Conservation (phyloP, 2,329 filamentous ascomycete species). For the Clarireedia sp. region DNA sequence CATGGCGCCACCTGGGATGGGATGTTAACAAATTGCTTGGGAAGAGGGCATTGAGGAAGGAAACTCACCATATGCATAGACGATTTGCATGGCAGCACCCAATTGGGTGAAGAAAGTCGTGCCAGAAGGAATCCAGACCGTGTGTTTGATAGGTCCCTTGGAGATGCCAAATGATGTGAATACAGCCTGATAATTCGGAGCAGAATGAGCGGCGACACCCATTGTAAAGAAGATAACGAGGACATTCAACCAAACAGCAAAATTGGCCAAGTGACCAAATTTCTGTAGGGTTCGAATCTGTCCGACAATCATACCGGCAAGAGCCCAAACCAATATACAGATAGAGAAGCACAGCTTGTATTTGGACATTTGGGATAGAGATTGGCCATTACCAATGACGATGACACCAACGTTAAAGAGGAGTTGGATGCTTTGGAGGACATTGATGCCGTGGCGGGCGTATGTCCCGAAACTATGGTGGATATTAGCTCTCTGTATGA, state of each 20-base stretch:
- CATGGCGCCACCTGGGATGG: constrained; percentile 36
- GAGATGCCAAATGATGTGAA: constrained; percentile 19
- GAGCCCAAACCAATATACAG: constrained; percentile 43
- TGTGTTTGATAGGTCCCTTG: constrained; percentile 27
- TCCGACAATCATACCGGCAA: constrained; percentile 43
- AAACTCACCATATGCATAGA: constrained; percentile 40
- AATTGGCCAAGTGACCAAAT: constrained; percentile 48
- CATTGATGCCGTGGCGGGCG: constrained; percentile 40
- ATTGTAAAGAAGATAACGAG: constrained; percentile 46
- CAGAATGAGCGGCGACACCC: constrained; percentile 40
- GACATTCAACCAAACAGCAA: constrained; percentile 50
- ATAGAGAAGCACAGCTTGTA: constrained; percentile 42
- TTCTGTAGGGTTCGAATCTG: constrained; percentile 48
- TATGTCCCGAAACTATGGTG: constrained; percentile 31
- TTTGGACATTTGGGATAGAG: constrained; percentile 44
- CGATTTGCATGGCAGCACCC: constrained; percentile 42
- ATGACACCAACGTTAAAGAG: constrained; percentile 44
- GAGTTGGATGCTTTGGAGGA: constrained; percentile 39
- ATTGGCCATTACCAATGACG: constrained; percentile 44
- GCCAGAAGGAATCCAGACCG: constrained; percentile 34
- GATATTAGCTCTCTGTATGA: background rate
- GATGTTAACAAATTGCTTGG: background rate
- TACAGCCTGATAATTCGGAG: constrained; percentile 37
- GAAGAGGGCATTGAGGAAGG: background rate
- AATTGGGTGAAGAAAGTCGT: constrained; percentile 38